Percentiles rank a stretch among this genome's conserved stretches.
Evolutionary conservation across 495 filamentous ascomycete genomes (phyloP).

Genomic region (Penicillium angulare): DNA sequence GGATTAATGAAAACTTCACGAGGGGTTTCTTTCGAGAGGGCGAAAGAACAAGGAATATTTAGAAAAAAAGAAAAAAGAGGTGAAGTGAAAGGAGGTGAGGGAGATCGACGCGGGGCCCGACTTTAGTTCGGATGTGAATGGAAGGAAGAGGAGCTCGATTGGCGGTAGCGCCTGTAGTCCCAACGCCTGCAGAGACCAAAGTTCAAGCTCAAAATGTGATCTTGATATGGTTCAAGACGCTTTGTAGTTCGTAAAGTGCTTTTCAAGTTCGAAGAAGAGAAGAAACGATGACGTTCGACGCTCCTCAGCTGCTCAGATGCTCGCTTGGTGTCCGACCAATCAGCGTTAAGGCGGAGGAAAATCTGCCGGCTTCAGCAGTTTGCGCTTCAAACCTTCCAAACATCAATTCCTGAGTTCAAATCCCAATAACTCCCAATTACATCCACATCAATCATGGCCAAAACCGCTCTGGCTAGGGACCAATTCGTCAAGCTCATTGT

Average conservation of each 20-base stretch:
- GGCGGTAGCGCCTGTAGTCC: too few relatives aligned
- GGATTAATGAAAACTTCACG: constrained; percentile 1
- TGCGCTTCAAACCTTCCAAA: background rate
- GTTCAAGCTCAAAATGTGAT: too few relatives aligned
- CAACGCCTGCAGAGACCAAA: too few relatives aligned
- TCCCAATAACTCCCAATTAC: background rate
- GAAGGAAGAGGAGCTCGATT: too few relatives aligned
- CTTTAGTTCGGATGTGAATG: constrained; percentile 28
- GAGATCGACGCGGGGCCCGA: constrained; percentile 34
- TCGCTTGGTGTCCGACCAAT: constrained; percentile 27
- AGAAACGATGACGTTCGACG: constrained; percentile 22
- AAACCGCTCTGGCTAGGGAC: constrained; percentile 65
- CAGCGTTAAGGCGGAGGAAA: constrained; percentile 16
- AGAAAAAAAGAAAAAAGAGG: constrained; percentile 21
- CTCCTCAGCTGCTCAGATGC: constrained; percentile 14
- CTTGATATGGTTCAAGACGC: too few relatives aligned
- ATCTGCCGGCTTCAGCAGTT: constrained; percentile 22
- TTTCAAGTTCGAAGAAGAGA: too few relatives aligned
- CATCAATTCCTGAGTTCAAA: background rate
- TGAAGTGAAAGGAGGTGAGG: constrained; percentile 13
- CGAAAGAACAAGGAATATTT: constrained; percentile 16
- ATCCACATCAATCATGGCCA: constrained; percentile 64
- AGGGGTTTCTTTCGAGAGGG: background rate
- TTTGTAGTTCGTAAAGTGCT: background rate
- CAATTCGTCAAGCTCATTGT: constrained; percentile 97